These are phyloP conservation scores for Diaporthe sp. DNA, from an alignment of 2,329 filamentous ascomycete genomes.

Conservation along the genomic window DNA sequence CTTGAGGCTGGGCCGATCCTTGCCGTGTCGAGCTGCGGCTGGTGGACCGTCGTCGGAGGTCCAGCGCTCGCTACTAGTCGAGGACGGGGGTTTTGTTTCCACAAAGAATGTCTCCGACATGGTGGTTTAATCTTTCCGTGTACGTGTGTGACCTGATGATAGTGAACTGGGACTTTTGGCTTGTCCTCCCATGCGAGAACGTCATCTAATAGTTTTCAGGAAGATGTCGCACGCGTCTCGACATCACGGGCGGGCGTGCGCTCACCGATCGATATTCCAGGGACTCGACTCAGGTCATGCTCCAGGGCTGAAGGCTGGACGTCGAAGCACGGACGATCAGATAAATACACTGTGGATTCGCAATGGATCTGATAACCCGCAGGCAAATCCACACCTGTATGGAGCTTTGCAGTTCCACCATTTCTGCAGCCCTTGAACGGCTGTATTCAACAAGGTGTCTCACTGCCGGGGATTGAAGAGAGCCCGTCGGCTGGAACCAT, in stretches of 20 bases:
- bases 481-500: neutral
- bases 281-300: constrained; percentile 6
- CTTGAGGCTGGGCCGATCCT: constrained; percentile 2
- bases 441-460: neutral
- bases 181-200: neutral
- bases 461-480: neutral
- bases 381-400: neutral
- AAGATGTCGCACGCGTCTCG: neutral
- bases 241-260: neutral
- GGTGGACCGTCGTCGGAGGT: constrained; percentile 1
- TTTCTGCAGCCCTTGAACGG: neutral
- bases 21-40: neutral
- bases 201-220: neutral
- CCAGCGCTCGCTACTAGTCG: constrained; percentile 6
- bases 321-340: constrained; percentile 21
- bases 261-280: constrained; percentile 14
- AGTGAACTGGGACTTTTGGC: neutral
- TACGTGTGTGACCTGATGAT: neutral
- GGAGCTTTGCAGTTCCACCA: neutral
- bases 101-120: constrained; percentile 4
- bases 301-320: neutral
- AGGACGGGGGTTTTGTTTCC: constrained; percentile 15
- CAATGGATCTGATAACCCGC: constrained; percentile 6
- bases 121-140: neutral
- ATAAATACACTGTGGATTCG: constrained; percentile 18